Evolutionary conservation across 2,329 filamentous ascomycete species (phyloP).

Genomic region (Penicillium concentricum): DNA sequence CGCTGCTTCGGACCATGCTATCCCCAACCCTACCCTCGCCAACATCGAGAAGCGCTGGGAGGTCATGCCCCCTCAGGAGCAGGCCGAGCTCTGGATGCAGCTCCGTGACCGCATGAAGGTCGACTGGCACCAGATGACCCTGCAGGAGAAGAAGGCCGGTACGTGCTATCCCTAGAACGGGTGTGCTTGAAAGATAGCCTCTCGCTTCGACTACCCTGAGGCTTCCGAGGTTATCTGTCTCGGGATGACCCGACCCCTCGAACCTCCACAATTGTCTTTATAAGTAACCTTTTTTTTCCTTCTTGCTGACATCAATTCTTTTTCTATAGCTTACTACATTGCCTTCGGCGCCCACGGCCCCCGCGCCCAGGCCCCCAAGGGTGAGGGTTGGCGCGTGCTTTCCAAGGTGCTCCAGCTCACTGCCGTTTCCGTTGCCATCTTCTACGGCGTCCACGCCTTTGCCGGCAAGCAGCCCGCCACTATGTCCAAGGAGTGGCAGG

Average conservation of each 20-base stretch:
- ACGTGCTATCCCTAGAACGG: slow-evolving; percentile 48
- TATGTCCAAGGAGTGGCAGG: slow-evolving; percentile 97
- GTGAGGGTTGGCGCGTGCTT: slow-evolving; percentile 77
- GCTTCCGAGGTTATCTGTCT: slow-evolving; percentile 18
- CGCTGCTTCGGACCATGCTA: slow-evolving; percentile 74
- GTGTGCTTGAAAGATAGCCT: neutral
- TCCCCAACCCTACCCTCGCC: slow-evolving; percentile 95
- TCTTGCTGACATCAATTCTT: slow-evolving; percentile 8
- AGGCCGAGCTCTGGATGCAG: slow-evolving; percentile 98
- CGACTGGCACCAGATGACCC: slow-evolving; percentile 90
- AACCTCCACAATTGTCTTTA: neutral
- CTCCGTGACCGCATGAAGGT: slow-evolving; percentile 98
- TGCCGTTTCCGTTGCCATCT: slow-evolving; percentile 66
- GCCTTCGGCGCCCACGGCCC: slow-evolving; percentile 96
- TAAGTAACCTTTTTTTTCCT: slow-evolving; percentile 21
- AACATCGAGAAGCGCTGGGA: slow-evolving; percentile 99
- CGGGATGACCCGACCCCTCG: neutral
- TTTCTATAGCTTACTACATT: slow-evolving; percentile 85
- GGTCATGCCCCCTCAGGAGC: slow-evolving; percentile 94
- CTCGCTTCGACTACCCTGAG: slow-evolving; percentile 12
- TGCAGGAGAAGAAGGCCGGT: slow-evolving; percentile 99
- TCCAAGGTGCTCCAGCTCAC: slow-evolving; percentile 70
- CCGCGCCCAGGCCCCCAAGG: slow-evolving; percentile 76
- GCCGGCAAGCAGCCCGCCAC: slow-evolving; percentile 73
- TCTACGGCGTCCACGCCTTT: slow-evolving; percentile 68